Evolutionary conservation across 768 basidiomycete genomes (phyloP).

Genomic region (Xerocomellus amylosporus): DNA sequence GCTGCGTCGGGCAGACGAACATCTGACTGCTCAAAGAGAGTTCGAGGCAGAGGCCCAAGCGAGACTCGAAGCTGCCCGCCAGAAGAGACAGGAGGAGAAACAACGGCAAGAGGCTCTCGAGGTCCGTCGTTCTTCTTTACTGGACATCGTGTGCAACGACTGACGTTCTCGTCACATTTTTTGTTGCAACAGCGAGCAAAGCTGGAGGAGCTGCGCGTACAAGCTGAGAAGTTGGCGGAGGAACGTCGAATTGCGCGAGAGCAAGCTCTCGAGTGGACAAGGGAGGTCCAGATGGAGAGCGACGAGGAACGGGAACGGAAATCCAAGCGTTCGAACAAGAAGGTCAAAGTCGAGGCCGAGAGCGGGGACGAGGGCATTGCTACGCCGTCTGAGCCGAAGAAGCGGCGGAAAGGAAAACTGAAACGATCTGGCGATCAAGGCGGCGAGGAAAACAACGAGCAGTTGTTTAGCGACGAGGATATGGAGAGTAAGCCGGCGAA

Average conservation of each 20-base stretch:
- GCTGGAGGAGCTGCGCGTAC: slow-evolving; percentile 59
- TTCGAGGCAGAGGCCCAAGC: slow-evolving; percentile 70
- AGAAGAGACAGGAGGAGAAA: slow-evolving; percentile 76
- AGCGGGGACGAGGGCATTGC: slow-evolving; percentile 48
- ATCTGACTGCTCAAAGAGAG: slow-evolving; percentile 66
- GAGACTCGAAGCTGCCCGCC: slow-evolving; percentile 73
- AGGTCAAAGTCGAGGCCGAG: slow-evolving; percentile 50
- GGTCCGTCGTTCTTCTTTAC: slow-evolving; percentile 40
- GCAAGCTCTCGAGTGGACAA: slow-evolving; percentile 76
- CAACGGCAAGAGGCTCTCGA: slow-evolving; percentile 61
- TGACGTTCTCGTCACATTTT: neutral
- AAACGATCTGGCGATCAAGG: slow-evolving; percentile 52
- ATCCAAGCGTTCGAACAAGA: slow-evolving; percentile 52
- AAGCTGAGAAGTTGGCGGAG: slow-evolving; percentile 78
- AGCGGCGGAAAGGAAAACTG: slow-evolving; percentile 75
- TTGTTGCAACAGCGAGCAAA: slow-evolving; percentile 46
- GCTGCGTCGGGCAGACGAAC: slow-evolving; percentile 77
- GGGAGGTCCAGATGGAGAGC: slow-evolving; percentile 61
- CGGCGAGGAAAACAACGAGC: slow-evolving; percentile 59
- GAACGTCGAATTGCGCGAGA: slow-evolving; percentile 73
- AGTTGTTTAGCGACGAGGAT: slow-evolving; percentile 72
- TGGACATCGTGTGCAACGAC: neutral
- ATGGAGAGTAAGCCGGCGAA: slow-evolving; percentile 54
- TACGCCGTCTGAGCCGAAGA: slow-evolving; percentile 52
- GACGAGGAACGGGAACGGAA: slow-evolving; percentile 78